Evolutionary conservation across 2,329 filamentous ascomycete species (phyloP).

Genomic region (Aquanectria penicillioides): DNA sequence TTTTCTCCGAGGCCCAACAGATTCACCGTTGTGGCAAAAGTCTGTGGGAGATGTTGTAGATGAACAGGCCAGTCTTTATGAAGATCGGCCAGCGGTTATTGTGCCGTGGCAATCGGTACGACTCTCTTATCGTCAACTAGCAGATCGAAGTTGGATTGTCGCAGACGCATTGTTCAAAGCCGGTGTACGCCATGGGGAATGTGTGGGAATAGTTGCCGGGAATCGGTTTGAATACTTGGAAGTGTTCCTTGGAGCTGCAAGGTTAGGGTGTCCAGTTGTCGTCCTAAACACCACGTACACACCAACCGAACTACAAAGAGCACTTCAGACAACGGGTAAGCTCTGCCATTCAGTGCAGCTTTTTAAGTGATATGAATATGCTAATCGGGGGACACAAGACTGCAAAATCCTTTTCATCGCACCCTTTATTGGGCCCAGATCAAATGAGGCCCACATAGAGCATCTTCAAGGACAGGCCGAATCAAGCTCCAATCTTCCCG

Average conservation of each 20-base stretch:
- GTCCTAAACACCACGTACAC: constrained; percentile 30
- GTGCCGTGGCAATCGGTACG: constrained; percentile 24
- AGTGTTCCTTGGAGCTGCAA: constrained; percentile 23
- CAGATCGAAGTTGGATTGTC: constrained; percentile 18
- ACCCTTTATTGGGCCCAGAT: constrained; percentile 8
- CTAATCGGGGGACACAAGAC: neutral
- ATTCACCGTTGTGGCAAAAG: constrained; percentile 1
- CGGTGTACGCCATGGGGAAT: constrained; percentile 18
- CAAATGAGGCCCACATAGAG: neutral
- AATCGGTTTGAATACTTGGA: constrained; percentile 30
- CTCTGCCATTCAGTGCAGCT: neutral
- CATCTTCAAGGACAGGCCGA: neutral
- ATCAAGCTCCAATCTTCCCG: neutral
- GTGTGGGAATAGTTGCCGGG: constrained; percentile 27
- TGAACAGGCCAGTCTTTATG: constrained; percentile 12
- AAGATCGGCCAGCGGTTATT: constrained; percentile 7
- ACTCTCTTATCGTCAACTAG: constrained; percentile 18
- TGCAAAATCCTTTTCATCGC: constrained; percentile 18
- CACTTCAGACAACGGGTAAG: constrained; percentile 15
- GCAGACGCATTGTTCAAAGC: constrained; percentile 25
- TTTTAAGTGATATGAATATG: neutral
- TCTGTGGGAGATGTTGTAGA: constrained; percentile 9
- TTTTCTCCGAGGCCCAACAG: neutral
- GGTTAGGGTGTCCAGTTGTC: constrained; percentile 26
- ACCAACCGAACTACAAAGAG: constrained; percentile 13